Evolutionary conservation across 2,329 filamentous ascomycete genomes (phyloP), one percentile per base, ranked within the genome.

Genomic region (Lachnellula arida): DNA sequence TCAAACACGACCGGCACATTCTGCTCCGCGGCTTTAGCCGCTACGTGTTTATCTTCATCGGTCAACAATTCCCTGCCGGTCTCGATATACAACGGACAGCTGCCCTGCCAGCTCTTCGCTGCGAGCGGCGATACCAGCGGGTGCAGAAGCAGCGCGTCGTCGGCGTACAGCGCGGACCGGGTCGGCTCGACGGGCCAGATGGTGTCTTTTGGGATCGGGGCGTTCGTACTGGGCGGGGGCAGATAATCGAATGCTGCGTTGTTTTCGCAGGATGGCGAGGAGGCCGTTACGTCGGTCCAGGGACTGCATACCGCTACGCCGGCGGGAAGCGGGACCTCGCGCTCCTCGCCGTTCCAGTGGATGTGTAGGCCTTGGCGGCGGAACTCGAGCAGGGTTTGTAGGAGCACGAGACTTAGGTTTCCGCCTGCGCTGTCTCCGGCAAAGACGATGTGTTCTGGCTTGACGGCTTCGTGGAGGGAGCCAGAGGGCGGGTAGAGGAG

Each of bases 341-440:
- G 78, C 4, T 75, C 67, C 51, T 75, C 67, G 42, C 85, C 85
- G 64, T 88, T 78, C 79, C 87, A 91, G 3, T 66, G 59, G 25
- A 91, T 73, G 1, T 70, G 78, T 2, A 74, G 58, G 58, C 70
- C 65, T 60, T 74, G 71, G 52, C 77, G 73, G 40, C 72, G 71
- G 14, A 92, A 73, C 54, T 91, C 81, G 1, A 92, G 76, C 1
- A 93, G 65, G 0, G 87, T 76, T 67, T 90, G 87, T 0, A 88
- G 74, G 0, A 94, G 77, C 0, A 82, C 80, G 14, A 90, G 76
- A 14, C 76, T 73, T 42, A 93, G 79, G 62, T 88, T 88, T 2
- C 87, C 89, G 14, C 90, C 89, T 3, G 90, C 89, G 55, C 82
- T 60, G 51, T 94, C 89, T 40, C 89, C 89, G 2, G 80, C 78